phyloP scores from a whole-genome alignment of 2,329 filamentous ascomycete genomes.

The Trichoderma aggressivum region DNA sequence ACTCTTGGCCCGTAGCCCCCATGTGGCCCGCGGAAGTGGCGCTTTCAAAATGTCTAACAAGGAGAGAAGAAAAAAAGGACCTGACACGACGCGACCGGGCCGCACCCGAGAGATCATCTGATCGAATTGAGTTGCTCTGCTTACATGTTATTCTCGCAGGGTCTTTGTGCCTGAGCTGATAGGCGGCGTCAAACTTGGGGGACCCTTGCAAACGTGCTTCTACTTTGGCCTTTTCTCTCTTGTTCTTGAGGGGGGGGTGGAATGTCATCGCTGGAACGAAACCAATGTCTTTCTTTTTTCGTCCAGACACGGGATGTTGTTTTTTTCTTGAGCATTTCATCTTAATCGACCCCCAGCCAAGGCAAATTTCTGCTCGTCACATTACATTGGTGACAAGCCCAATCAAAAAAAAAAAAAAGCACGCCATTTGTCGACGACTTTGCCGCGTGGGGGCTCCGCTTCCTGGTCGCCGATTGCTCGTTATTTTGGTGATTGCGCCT shows the following conservation, averaged over 20 bases:
- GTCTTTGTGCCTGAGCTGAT: neutral
- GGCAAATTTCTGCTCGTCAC: conserved; percentile 1
- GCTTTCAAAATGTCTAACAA: neutral
- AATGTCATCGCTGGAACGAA: neutral
- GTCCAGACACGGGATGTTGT: neutral
- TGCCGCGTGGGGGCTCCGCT: conserved; percentile 8
- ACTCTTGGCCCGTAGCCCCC: neutral
- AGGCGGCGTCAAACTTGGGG: neutral
- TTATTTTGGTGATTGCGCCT: neutral
- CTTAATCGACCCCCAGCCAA: neutral
- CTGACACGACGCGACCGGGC: conserved; percentile 13
- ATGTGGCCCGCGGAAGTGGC: conserved; percentile 12
- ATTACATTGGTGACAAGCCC: neutral
- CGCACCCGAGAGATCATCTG: conserved; percentile 17
- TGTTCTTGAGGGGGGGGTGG: neutral
- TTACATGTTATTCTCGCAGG: conserved; percentile 2
- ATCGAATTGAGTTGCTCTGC: conserved; percentile 9
- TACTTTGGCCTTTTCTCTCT: neutral
- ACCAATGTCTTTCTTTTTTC: neutral
- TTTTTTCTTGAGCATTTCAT: neutral
- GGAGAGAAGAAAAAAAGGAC: neutral
- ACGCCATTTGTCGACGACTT: conserved; percentile 9
- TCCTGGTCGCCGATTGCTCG: neutral
- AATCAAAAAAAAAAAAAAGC: neutral
- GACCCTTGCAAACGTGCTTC: neutral